Evolutionary conservation across 179 eudicot genomes (phyloP).

Genomic region (Spinacia oleracea): DNA sequence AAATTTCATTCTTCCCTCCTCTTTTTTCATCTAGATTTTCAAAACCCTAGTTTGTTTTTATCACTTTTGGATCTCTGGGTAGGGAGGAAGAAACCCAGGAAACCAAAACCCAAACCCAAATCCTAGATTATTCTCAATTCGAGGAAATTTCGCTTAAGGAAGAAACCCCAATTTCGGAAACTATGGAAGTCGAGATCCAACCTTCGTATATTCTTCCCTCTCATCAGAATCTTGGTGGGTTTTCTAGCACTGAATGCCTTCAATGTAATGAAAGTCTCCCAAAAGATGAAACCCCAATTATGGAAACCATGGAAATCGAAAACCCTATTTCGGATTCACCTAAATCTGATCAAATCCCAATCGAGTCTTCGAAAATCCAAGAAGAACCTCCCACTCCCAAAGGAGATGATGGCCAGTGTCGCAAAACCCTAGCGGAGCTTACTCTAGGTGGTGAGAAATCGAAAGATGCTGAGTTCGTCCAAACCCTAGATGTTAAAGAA

Average conservation of each 20-base stretch:
- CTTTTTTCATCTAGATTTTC: not conserved
- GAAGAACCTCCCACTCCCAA: not conserved
- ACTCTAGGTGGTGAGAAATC: not conserved
- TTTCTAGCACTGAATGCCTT: not conserved
- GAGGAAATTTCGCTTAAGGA: not conserved
- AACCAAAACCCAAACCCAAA: slow-evolving; percentile 15
- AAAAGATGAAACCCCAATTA: not conserved
- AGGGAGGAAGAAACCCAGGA: slow-evolving; percentile 14
- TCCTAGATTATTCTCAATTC: not conserved
- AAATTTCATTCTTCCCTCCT: slow-evolving; percentile 9
- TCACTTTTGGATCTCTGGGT: not conserved
- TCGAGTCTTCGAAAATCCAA: not conserved
- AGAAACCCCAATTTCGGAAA: slow-evolving; percentile 8
- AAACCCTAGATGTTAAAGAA: not conserved
- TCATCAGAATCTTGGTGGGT: not conserved
- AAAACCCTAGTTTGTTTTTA: no score
- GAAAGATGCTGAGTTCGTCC: not conserved
- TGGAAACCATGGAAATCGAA: not conserved
- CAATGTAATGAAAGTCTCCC: not conserved
- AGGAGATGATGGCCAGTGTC: not conserved
- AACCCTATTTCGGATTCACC: slow-evolving; percentile 10
- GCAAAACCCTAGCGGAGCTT: not conserved
- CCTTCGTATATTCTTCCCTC: no score
- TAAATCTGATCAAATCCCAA: not conserved
- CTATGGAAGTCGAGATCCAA: not conserved